Conservation (phyloP, 495 filamentous ascomycete genomes). For the Penicillium waksmanii region DNA sequence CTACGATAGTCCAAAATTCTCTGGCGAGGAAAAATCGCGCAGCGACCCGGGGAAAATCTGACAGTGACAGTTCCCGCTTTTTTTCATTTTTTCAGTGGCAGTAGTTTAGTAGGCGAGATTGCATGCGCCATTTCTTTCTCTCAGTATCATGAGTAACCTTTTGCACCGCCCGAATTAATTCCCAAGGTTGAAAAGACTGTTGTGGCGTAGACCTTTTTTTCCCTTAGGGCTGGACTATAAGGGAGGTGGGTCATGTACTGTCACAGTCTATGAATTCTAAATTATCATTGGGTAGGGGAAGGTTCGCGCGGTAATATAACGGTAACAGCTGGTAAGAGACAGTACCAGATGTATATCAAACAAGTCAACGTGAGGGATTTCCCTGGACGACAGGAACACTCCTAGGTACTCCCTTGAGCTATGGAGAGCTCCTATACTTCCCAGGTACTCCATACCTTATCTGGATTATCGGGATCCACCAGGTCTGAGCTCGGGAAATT, state of each 20-base stretch:
- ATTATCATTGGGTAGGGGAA: conserved; percentile 21
- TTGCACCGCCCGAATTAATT: conserved; percentile 1
- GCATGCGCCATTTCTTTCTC: conserved; percentile 21
- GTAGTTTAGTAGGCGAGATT: conserved; percentile 4
- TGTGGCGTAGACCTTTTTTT: not conserved
- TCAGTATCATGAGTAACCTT: conserved; percentile 5
- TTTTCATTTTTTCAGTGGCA: conserved; percentile 7
- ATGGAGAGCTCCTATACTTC: too few species aligned
- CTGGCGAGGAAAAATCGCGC: conserved; percentile 36
- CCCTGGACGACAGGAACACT: too few species aligned
- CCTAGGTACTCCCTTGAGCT: too few species aligned
- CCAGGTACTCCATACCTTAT: conserved; percentile 3
- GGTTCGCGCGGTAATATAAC: conserved; percentile 18
- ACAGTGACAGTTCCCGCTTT: conserved; percentile 1
- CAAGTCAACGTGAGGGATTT: not conserved
- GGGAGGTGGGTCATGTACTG: conserved; percentile 16
- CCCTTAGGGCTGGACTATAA: conserved; percentile 21
- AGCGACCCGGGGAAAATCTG: conserved; percentile 15
- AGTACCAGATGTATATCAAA: conserved; percentile 15
- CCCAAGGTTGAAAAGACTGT: not conserved
- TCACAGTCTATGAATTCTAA: not conserved
- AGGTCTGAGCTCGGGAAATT: too few species aligned
- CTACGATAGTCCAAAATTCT: not conserved
- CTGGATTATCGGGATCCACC: not conserved
- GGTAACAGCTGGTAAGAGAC: not conserved